phyloP scores from a whole-genome alignment of 2,329 filamentous ascomycete species.

The Ophiocordyceps sinensis region DNA sequence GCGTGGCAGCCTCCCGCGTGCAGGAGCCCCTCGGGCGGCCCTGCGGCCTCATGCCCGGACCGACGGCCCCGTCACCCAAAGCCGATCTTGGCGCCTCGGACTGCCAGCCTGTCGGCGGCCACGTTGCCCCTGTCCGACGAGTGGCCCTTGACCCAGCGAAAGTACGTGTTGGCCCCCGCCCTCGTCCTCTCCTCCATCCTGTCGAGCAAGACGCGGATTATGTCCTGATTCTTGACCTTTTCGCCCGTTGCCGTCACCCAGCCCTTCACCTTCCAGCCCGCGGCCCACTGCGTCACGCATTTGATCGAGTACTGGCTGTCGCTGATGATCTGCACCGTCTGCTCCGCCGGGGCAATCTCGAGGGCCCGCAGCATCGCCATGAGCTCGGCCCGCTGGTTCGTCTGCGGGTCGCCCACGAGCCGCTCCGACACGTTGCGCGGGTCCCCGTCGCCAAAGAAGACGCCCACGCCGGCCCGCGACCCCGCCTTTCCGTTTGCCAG shows the following conservation, averaged over 20 bases:
- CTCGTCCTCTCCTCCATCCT: conserved; percentile 56
- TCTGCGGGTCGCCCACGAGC: conserved; percentile 60
- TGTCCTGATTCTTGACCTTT: conserved; percentile 72
- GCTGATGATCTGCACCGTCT: conserved; percentile 64
- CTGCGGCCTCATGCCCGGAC: not conserved
- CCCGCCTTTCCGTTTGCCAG: conserved; percentile 40
- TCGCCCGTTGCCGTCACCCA: conserved; percentile 65
- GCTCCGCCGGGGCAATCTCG: conserved; percentile 53
- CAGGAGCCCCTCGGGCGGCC: too few relatives aligned
- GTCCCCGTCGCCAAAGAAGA: conserved; percentile 46
- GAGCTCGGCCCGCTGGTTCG: conserved; percentile 92
- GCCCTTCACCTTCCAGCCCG: conserved; percentile 56
- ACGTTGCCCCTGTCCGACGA: conserved; percentile 57
- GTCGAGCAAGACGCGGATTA: conserved; percentile 58
- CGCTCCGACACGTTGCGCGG: conserved; percentile 58
- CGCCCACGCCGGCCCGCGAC: conserved; percentile 46
- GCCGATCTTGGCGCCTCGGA: conserved; percentile 25
- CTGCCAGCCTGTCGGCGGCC: conserved; percentile 66
- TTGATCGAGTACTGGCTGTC: conserved; percentile 87
- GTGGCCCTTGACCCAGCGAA: conserved; percentile 88
- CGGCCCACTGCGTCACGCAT: conserved; percentile 74
- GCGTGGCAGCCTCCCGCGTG: too few relatives aligned
- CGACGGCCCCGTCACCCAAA: not conserved
- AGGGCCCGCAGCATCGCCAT: conserved; percentile 76
- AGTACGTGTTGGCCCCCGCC: conserved; percentile 47